These are phyloP conservation scores for Torulaspora indica DNA, from an alignment of 805 yeast genomes.

Conservation along the genomic window DNA sequence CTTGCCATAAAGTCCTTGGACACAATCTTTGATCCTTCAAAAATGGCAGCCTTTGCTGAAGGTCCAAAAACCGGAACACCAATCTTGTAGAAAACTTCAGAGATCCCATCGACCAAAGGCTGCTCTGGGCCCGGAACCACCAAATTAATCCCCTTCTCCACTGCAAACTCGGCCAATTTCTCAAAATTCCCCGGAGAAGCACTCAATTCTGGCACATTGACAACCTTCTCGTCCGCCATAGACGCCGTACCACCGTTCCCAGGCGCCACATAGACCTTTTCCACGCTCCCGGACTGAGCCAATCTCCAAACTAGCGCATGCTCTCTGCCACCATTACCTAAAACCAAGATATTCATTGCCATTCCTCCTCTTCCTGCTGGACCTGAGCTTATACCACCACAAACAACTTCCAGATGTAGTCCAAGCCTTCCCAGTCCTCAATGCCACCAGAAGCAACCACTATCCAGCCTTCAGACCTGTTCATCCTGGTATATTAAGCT, in stretches of 20 bases:
- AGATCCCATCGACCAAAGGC: slow-evolving; percentile 92
- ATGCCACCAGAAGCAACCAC: neutral
- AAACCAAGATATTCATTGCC: slow-evolving; percentile 58
- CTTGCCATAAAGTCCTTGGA: slow-evolving; percentile 90
- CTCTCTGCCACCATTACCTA: slow-evolving; percentile 99
- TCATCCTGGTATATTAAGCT: slow-evolving; percentile 1
- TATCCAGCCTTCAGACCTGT: neutral
- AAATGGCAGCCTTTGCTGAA: slow-evolving; percentile 76
- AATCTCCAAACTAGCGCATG: slow-evolving; percentile 94
- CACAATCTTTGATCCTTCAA: slow-evolving; percentile 97
- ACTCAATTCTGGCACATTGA: slow-evolving; percentile 60
- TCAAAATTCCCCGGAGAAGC: slow-evolving; percentile 64
- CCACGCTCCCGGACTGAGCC: slow-evolving; percentile 68
- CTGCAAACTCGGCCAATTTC: slow-evolving; percentile 68
- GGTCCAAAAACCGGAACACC: slow-evolving; percentile 99
- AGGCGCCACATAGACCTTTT: slow-evolving; percentile 83
- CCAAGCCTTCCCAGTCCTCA: neutral
- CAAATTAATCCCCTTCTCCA: slow-evolving; percentile 56
- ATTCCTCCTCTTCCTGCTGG: neutral
- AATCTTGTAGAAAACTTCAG: slow-evolving; percentile 62
- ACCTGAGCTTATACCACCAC: neutral
- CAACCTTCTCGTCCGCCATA: slow-evolving; percentile 47
- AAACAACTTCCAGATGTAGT: neutral
- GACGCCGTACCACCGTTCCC: slow-evolving; percentile 91
- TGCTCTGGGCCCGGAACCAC: slow-evolving; percentile 99